phyloP scores from a whole-genome alignment of 495 filamentous ascomycete genomes.

The Evernia prunastri region DNA sequence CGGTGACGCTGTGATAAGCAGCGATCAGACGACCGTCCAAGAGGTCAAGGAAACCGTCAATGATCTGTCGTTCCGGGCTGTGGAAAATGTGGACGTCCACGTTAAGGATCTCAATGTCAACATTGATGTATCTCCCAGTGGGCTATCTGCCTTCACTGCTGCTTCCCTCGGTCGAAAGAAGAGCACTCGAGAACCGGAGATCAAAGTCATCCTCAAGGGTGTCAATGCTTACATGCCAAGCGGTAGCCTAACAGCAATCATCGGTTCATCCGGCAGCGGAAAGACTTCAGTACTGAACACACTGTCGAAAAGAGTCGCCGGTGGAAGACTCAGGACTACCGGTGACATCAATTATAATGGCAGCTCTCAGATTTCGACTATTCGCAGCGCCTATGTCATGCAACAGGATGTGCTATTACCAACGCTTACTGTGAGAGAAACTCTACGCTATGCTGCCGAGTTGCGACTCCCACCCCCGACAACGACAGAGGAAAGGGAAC shows the following conservation, averaged over 20 bases:
- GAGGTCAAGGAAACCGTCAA: conserved; percentile 21
- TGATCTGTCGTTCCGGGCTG: conserved; percentile 53
- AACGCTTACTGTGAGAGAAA: conserved; percentile 66
- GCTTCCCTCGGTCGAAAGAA: conserved; percentile 5
- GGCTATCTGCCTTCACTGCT: conserved; percentile 4
- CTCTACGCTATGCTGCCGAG: conserved; percentile 62
- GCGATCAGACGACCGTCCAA: neutral
- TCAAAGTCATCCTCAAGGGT: conserved; percentile 44
- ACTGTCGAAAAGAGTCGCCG: conserved; percentile 58
- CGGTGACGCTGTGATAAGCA: neutral
- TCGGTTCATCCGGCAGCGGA: conserved; percentile 65
- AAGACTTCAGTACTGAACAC: conserved; percentile 68
- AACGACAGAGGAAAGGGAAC: conserved; percentile 49
- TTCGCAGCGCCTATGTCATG: conserved; percentile 66
- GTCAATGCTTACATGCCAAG: conserved; percentile 50
- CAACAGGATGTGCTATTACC: conserved; percentile 68
- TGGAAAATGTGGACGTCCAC: conserved; percentile 52
- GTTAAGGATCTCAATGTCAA: conserved; percentile 49
- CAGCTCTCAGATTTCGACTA: conserved; percentile 40
- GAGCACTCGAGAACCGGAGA: conserved; percentile 16
- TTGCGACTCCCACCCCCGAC: conserved; percentile 58
- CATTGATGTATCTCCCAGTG: conserved; percentile 43
- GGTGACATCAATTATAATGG: conserved; percentile 55
- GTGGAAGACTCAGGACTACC: conserved; percentile 44
- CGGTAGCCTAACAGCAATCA: conserved; percentile 64